These are phyloP conservation scores for Leptodontidium sp. DNA, from an alignment of 2,329 filamentous ascomycete species.

Conservation along the genomic window DNA sequence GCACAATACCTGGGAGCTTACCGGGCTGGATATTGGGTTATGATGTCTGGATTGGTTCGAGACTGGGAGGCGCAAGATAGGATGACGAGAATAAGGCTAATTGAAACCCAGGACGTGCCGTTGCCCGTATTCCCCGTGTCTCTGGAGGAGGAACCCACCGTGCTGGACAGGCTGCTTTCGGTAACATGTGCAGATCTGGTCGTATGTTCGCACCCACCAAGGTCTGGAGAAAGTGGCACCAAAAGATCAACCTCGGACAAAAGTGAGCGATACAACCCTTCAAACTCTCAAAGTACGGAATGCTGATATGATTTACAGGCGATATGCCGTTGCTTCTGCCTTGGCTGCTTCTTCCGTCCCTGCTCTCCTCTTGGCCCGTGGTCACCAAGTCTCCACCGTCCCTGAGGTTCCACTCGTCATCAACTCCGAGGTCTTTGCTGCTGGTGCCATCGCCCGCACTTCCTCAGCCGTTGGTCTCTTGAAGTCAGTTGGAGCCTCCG, in stretches of 20 bases:
- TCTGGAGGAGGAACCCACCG: slow-evolving; percentile 99
- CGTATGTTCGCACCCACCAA: slow-evolving; percentile 99
- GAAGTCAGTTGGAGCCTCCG: slow-evolving; percentile 87
- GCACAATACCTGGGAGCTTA: background rate
- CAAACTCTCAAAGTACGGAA: slow-evolving; percentile 39
- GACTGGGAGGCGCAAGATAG: slow-evolving; percentile 10
- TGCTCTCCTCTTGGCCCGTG: slow-evolving; percentile 94
- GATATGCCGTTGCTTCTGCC: slow-evolving; percentile 97
- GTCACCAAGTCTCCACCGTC: slow-evolving; percentile 91
- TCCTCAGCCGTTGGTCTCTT: slow-evolving; percentile 86
- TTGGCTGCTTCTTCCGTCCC: slow-evolving; percentile 95
- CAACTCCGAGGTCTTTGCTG: slow-evolving; percentile 88
- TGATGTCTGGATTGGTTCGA: background rate
- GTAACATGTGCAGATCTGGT: slow-evolving; percentile 99
- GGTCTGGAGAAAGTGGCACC: slow-evolving; percentile 99
- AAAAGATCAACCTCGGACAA: slow-evolving; percentile 99
- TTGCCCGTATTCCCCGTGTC: slow-evolving; percentile 99
- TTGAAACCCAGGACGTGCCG: slow-evolving; percentile 80
- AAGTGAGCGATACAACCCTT: slow-evolving; percentile 66
- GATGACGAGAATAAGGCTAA: slow-evolving; percentile 36
- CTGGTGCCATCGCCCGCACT: slow-evolving; percentile 84
- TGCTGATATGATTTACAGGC: slow-evolving; percentile 60
- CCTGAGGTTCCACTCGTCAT: slow-evolving; percentile 97
- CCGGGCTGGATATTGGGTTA: background rate
- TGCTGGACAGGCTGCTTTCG: slow-evolving; percentile 99